Percentiles rank a stretch among this genome's conserved stretches.
Evolutionary conservation across 768 basidiomycete genomes (phyloP).

Genomic region (Pleurotus platypus): DNA sequence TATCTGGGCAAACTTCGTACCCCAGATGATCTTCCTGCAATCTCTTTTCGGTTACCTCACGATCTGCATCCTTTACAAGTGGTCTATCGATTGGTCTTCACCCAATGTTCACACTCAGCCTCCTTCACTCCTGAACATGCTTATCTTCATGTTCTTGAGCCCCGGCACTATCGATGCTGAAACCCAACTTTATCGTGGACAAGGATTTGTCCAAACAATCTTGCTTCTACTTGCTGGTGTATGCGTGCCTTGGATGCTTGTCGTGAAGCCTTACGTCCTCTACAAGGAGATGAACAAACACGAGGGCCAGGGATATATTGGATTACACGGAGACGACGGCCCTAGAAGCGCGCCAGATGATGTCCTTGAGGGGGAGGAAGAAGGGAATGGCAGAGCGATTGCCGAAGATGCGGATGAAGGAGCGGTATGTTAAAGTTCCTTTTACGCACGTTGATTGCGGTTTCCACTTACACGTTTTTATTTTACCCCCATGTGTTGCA

Average conservation of each 20-base stretch:
- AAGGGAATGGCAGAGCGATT: conserved; percentile 71
- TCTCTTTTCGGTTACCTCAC: conserved; percentile 98
- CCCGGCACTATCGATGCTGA: conserved; percentile 75
- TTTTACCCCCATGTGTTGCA: conserved; percentile 19
- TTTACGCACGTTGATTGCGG: conserved; percentile 12
- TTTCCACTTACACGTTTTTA: conserved; percentile 8
- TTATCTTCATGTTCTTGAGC: conserved; percentile 93
- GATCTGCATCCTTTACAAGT: conserved; percentile 94
- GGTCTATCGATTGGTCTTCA: conserved; percentile 88
- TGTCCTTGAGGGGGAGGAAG: conserved; percentile 73
- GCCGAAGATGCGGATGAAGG: conserved; percentile 72
- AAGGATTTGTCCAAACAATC: conserved; percentile 78
- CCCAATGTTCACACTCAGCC: conserved; percentile 51
- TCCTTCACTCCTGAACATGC: conserved; percentile 91
- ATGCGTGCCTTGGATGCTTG: conserved; percentile 94
- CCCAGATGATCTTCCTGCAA: conserved; percentile 95
- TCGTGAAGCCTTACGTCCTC: conserved; percentile 86
- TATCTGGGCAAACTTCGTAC: conserved; percentile 93
- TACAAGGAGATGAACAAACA: conserved; percentile 89
- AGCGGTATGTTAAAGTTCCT: conserved; percentile 51
- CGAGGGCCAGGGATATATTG: conserved; percentile 81
- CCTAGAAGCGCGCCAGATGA: conserved; percentile 55
- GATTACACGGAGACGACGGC: conserved; percentile 55
- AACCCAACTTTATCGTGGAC: conserved; percentile 80
- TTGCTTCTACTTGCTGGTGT: conserved; percentile 74